Base-by-base conservation (phyloP, 1,139 yeast genomes). In the Oligophagozyma castellii region DNA sequence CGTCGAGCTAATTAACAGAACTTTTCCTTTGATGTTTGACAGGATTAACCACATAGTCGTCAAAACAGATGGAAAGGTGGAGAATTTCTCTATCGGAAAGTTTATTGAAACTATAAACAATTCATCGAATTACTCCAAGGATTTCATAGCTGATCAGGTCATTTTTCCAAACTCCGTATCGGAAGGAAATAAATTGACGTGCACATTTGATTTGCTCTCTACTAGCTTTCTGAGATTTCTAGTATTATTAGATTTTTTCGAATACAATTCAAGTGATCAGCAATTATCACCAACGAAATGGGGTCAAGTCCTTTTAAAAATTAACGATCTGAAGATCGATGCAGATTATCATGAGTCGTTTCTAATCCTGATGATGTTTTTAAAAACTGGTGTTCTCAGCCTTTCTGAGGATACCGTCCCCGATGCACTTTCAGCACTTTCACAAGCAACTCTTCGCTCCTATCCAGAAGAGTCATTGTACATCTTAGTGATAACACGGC, bases 151-250 rank as follows among this genome's bases (percentile, higher is more conserved):
- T 23, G 39, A 43, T 3, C 48, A 52, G 10, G 63, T 63, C 28
- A 55, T 65, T 29, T 46, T 44, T 28, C 53, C 55, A 12, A 45
- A 57, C 19, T 39, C 46, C 11, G 48, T 49, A 10, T 41, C 51
- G 12, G 37, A 35, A 8, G 48, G 47, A 16, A 40, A 51, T 12
- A 47, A 46, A 28, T 43, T 75, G 23, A 53, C 51, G 5, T 51
- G 65, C 1, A 53, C 60, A 21, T 59, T 61, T 31, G 86, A 76
- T 42, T 45, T 78, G 3, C 54, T 80, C 22, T 59, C 77, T 5
- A 77, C 86, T 2, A 59, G 70, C 3, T 47, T 73, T 14, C 58
- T 74, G 35, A 65, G 94, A 50, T 44, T 72, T 0, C 58, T 84
- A 20, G 64, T 62, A 32, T 53, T 76, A 26, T 59, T 67, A 24